Base-by-base conservation (phyloP, 257 asterid species). In the Henckelia pumila region DNA sequence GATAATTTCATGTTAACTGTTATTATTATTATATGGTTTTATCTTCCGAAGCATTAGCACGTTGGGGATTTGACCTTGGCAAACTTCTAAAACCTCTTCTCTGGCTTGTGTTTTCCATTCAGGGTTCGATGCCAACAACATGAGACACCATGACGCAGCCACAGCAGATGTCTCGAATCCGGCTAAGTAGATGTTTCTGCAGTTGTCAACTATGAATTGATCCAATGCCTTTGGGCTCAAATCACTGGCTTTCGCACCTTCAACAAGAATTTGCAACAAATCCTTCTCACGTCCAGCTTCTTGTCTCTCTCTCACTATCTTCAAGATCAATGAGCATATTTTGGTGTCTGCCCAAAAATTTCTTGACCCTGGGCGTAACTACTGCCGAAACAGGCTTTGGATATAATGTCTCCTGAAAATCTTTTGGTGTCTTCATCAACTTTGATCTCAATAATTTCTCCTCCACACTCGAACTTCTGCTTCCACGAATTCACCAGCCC, bases 371-470 rank as follows among this genome's bases (percentile, higher is more conserved):
- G 63, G 2, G 78, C 69, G 26, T 83, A 80, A 53, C 69, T 78
- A 28, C 84, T 78, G 1, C 86, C 88, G 58, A 83, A 83, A 71
- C 88, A 83, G 22, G 88, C 86, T 74, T 61, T 73, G 0, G 88
- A 78, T 68, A 83, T 83, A 28, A 83, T 29, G n/a, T 83, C 84
- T 4, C 84, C 88, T 0, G 86, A 80, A 55, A 83, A 78, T 55
- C 74, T 74, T 28, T 73, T 78, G 80, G 72, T 72, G 29, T 71
- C 69, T 6, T 29, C 53, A 24, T 80, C 84, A 0, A 83, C 75
- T 0, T 21, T 35, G 1, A 83, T 61, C 10, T 80, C 85, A 1
- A 71, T 26, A 3, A 71, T 24, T 53, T 76, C 85, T 28, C 78
- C 65, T 28, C 65, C 71, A 10, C 35, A 6, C 22, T 76, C 75